Percentiles rank a stretch among this genome's conserved stretches.
Conservation (phyloP, 345 rosid species). For the Toxicodendron radicans region DNA sequence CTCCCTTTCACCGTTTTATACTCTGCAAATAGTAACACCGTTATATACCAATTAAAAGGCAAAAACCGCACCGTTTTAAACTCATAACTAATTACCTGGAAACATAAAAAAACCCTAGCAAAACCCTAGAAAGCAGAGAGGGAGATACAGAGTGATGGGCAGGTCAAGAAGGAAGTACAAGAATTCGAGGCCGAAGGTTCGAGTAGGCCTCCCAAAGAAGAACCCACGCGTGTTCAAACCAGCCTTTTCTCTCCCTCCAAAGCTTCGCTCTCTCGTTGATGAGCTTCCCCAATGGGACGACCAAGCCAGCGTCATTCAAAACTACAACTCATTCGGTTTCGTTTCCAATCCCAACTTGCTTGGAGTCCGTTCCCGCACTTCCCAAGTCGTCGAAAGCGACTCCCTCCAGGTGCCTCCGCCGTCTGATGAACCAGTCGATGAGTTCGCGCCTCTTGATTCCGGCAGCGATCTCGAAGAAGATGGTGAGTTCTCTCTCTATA, state of each 20-base stretch:
- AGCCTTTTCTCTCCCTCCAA: slow-evolving; percentile 79
- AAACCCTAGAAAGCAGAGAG: slow-evolving; percentile 27
- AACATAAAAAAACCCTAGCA: neutral
- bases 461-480: slow-evolving; percentile 98
- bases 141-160: slow-evolving; percentile 54
- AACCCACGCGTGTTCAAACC: slow-evolving; percentile 77
- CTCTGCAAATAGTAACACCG: neutral
- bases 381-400: slow-evolving; percentile 62
- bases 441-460: slow-evolving; percentile 57
- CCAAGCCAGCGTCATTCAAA: slow-evolving; percentile 69
- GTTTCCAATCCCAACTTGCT: slow-evolving; percentile 85
- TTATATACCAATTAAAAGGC: neutral
- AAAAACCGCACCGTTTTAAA: neutral
- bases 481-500: slow-evolving; percentile 32
- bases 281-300: slow-evolving; percentile 78
- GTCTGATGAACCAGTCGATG: slow-evolving; percentile 41
- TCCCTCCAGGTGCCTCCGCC: slow-evolving; percentile 67
- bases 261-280: slow-evolving; percentile 66
- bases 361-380: slow-evolving; percentile 70
- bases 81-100: neutral
- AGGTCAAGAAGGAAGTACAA: slow-evolving; percentile 90
- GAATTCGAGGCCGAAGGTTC: slow-evolving; percentile 72
- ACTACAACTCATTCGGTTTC: slow-evolving; percentile 90
- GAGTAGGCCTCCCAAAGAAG: slow-evolving; percentile 78
- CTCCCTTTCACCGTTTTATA: neutral